Base-by-base conservation (phyloP, 208 protist genomes). In the Trypanosomatidae sp. region DNA sequence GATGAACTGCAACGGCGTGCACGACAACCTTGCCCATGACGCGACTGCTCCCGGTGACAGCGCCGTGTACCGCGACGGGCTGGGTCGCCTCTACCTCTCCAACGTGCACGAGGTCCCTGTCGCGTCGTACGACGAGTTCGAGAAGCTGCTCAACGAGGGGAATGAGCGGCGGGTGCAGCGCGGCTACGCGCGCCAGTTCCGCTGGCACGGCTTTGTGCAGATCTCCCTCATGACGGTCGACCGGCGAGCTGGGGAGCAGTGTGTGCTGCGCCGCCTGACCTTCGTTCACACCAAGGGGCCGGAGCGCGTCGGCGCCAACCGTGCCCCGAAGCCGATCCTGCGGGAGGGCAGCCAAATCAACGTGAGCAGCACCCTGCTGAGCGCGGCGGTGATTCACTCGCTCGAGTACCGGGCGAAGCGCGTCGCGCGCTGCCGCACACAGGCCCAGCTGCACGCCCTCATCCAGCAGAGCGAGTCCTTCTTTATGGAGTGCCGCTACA, bases 401-500 rank as follows among this genome's bases (percentile, higher is more conserved):
- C 71, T 97, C 17, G 86, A 93, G 62, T 93, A 96, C 76, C 81
- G 93, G 2, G 78, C 73, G 49, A 88, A 92, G 73, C 81, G 86
- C 9, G 69, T 69, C 17, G 69, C 46, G 1, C 56, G 70, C 3
- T 79, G 79, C 25, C 73, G 64, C 56, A 87, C 82, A 17, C 80
- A 88, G 52, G 86, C 86, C 47, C 77, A 81, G 56, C 81, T 89
- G 67, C 86, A 88, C 75, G 60, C 79, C n/a, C 82, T 97, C 59
- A 91, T 96, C 62, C 69, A 81, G 25, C 77, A 77, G 43, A 95
- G 89, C 78, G 81, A 95, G 77, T 94, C 90, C 5, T 94, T 97
- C 72, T 97, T 97, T 64, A 96, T 95, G 91, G 91, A 95, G 77
- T 95, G 91, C 74, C 85, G 92, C 49, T 94, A 96, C 81, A 95